A percentile compares a stretch with the other conserved stretches of the same genome.
Conservation (phyloP, 495 filamentous ascomycete species). For the Acidomyces sp. region DNA sequence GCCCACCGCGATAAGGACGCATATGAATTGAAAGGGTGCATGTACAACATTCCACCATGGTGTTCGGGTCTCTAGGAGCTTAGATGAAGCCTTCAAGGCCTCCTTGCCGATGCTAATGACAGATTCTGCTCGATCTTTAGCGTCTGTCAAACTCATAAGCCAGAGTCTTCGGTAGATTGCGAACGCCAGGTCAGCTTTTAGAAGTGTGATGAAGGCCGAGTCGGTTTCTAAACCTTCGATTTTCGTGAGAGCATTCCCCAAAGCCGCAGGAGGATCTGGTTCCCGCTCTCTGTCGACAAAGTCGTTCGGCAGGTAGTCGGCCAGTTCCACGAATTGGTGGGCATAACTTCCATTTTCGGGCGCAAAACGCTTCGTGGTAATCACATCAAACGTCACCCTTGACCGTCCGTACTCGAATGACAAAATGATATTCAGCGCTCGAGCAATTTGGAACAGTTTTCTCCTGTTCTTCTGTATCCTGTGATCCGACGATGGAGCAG, state of each 20-base stretch:
- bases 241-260: conserved; percentile 12
- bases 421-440: conserved; percentile 35
- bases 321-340: conserved; percentile 18
- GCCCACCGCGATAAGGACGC: conserved; percentile 14
- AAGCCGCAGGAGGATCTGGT: conserved; percentile 17
- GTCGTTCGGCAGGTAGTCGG: conserved; percentile 17
- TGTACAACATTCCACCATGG: conserved; percentile 19
- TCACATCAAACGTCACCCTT: conserved; percentile 29
- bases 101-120: conserved; percentile 14
- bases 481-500: conserved; percentile 8
- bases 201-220: conserved; percentile 13
- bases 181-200: conserved; percentile 20
- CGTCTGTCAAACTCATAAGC: conserved; percentile 20
- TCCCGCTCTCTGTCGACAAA: conserved; percentile 16
- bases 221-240: conserved; percentile 13
- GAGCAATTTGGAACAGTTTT: conserved; percentile 33
- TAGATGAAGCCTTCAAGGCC: conserved; percentile 2
- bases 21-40: conserved; percentile 20
- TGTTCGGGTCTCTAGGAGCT: conserved; percentile 8
- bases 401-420: conserved; percentile 42
- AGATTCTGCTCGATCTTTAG: conserved; percentile 17
- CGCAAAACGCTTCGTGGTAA: conserved; percentile 19
- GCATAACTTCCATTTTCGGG: conserved; percentile 6
- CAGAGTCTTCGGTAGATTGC: conserved; percentile 20
- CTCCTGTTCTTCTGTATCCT: conserved; percentile 28